Conservation (phyloP, 441 rosid genomes). For the Erodium moschatum region DNA sequence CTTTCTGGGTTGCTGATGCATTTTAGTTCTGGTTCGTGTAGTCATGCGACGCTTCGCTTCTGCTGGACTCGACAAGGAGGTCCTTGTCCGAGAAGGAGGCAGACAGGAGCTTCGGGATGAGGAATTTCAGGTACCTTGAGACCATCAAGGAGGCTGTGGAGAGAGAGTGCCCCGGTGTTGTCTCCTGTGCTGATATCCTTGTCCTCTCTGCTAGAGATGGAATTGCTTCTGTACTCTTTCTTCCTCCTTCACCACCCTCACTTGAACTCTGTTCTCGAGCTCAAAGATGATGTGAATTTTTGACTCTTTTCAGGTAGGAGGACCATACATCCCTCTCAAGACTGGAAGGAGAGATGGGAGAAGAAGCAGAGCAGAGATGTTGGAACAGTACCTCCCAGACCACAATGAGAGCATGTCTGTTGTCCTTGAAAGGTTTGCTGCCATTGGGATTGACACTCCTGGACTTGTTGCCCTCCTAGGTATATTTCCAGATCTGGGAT, state of each 20-base stretch:
- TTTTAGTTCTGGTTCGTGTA: conserved; percentile 19
- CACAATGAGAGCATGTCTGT: conserved; percentile 87
- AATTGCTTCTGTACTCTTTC: conserved; percentile 48
- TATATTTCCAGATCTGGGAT: conserved; percentile 18
- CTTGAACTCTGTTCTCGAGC: neutral
- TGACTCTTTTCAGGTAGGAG: conserved; percentile 53
- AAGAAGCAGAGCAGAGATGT: conserved; percentile 63
- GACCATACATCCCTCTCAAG: conserved; percentile 74
- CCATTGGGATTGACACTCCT: conserved; percentile 70
- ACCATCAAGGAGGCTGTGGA: conserved; percentile 85
- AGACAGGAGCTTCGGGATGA: conserved; percentile 87
- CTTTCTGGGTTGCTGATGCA: neutral
- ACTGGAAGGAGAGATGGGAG: conserved; percentile 94
- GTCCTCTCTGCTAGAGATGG: conserved; percentile 86
- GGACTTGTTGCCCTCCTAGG: conserved; percentile 86
- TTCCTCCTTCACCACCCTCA: neutral
- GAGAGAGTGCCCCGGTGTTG: conserved; percentile 89
- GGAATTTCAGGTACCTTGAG: conserved; percentile 89
- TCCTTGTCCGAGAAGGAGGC: conserved; percentile 86
- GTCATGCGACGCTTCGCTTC: conserved; percentile 96
- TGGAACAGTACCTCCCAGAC: conserved; percentile 78
- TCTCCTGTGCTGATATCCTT: conserved; percentile 83
- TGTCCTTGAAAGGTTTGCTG: conserved; percentile 63
- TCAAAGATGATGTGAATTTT: neutral
- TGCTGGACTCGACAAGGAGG: conserved; percentile 93